These are phyloP conservation scores for Dothiorella sarmentorum DNA, from an alignment of 2,329 filamentous ascomycete species.

Conservation along the genomic window DNA sequence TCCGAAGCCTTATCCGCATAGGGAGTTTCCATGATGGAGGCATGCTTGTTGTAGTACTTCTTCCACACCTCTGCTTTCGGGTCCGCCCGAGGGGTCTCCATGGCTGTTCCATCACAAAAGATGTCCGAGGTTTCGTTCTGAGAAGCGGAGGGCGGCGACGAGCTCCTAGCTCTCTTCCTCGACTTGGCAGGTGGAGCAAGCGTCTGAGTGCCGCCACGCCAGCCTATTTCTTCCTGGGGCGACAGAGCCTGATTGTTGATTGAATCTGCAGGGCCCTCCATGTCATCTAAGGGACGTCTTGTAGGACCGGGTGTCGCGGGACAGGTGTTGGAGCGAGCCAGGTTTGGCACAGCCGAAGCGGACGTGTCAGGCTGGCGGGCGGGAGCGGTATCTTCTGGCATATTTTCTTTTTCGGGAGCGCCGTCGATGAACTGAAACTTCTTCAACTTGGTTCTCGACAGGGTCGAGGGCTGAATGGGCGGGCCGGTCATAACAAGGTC, in stretches of 20 bases:
- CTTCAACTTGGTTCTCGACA: slow-evolving; percentile 54
- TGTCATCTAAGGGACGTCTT: slow-evolving; percentile 56
- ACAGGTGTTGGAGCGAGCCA: slow-evolving; percentile 27
- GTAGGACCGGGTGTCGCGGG: slow-evolving; percentile 56
- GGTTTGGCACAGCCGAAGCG: slow-evolving; percentile 27
- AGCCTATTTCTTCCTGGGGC: slow-evolving; percentile 59
- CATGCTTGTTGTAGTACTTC: slow-evolving; percentile 36
- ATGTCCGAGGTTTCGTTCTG: slow-evolving; percentile 36
- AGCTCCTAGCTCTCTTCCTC: slow-evolving; percentile 44
- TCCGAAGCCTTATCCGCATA: slow-evolving; percentile 39
- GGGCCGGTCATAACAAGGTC: slow-evolving; percentile 31
- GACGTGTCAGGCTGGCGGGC: neutral
- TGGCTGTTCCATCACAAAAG: slow-evolving; percentile 16
- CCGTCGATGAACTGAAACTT: slow-evolving; percentile 51
- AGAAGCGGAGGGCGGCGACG: slow-evolving; percentile 41
- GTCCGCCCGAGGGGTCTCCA: slow-evolving; percentile 44
- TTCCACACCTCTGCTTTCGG: slow-evolving; percentile 48
- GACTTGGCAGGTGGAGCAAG: neutral
- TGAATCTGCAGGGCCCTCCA: slow-evolving; percentile 53
- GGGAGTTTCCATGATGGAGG: slow-evolving; percentile 37
- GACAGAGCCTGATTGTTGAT: slow-evolving; percentile 50
- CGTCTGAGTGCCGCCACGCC: slow-evolving; percentile 40
- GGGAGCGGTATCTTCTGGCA: neutral
- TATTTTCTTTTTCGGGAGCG: slow-evolving; percentile 44
- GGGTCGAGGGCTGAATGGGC: slow-evolving; percentile 49